A percentile compares a stretch with the other conserved stretches of the same genome.
These are phyloP conservation scores for Fusarium caatingaense DNA, from an alignment of 2,329 filamentous ascomycete species.

Conservation along the genomic window DNA sequence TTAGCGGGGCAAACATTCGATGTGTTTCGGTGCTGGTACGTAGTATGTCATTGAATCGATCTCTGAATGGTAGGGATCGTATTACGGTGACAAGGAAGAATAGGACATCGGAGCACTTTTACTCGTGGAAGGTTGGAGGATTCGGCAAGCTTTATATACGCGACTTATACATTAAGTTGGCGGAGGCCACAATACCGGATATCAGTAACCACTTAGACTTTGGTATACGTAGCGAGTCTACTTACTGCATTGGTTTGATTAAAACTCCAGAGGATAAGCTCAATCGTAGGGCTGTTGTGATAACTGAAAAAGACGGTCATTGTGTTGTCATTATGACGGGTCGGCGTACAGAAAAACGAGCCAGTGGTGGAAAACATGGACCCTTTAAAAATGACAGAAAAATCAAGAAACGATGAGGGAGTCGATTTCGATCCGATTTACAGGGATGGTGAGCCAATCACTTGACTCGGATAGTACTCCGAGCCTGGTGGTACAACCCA, in stretches of 20 bases:
- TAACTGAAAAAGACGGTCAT: background rate
- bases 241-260: background rate
- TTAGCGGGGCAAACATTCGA: background rate
- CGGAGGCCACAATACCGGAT: background rate
- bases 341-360: background rate
- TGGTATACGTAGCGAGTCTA: too few species aligned
- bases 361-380: background rate
- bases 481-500: background rate
- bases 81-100: background rate
- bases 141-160: background rate
- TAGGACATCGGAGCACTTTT: background rate
- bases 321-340: constrained; percentile 15
- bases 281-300: background rate
- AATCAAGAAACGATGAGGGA: background rate
- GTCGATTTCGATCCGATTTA: constrained; percentile 9
- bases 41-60: background rate
- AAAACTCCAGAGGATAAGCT: background rate
- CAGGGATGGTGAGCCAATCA: background rate
- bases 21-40: background rate
- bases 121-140: background rate
- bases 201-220: too few species aligned
- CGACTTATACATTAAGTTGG: background rate
- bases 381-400: background rate
- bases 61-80: background rate
- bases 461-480: background rate